These are phyloP conservation scores for Polygonum maritimum DNA, from an alignment of 148 eudicot genomes.

Conservation along the genomic window DNA sequence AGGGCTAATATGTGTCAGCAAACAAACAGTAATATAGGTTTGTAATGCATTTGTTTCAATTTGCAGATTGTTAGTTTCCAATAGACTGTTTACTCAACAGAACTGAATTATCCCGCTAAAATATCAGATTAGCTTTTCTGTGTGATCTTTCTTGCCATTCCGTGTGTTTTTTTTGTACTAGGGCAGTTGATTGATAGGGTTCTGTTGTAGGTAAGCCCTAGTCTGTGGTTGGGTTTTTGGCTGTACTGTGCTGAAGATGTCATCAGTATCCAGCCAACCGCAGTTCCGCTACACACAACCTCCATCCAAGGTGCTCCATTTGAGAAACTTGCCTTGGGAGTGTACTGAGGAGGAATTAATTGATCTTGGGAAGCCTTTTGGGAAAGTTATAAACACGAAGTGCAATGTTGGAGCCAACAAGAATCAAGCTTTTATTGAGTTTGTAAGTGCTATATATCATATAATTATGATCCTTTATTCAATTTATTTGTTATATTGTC, in stretches of 20 bases:
- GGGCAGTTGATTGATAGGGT: background rate
- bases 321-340: conserved; percentile 83
- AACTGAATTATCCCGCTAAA: background rate
- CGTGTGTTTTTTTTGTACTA: background rate
- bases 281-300: conserved; percentile 75
- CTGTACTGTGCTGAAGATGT: conserved; percentile 1
- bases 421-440: conserved; percentile 75
- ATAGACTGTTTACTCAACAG: background rate
- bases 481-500: background rate
- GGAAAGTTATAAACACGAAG: conserved; percentile 65
- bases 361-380: conserved; percentile 64
- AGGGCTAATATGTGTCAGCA: background rate
- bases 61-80: background rate
- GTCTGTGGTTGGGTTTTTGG: background rate
- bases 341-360: conserved; percentile 66
- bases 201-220: background rate
- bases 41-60: background rate
- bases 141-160: background rate
- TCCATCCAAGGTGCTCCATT: conserved; percentile 72
- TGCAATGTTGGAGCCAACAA: conserved; percentile 80
- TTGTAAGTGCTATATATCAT: conserved; percentile 23
- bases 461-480: background rate
- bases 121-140: background rate
- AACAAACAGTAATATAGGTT: background rate
- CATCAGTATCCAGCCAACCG: conserved; percentile 16